Conservation (phyloP, 345 rosid genomes). For the Trapa incisa region DNA sequence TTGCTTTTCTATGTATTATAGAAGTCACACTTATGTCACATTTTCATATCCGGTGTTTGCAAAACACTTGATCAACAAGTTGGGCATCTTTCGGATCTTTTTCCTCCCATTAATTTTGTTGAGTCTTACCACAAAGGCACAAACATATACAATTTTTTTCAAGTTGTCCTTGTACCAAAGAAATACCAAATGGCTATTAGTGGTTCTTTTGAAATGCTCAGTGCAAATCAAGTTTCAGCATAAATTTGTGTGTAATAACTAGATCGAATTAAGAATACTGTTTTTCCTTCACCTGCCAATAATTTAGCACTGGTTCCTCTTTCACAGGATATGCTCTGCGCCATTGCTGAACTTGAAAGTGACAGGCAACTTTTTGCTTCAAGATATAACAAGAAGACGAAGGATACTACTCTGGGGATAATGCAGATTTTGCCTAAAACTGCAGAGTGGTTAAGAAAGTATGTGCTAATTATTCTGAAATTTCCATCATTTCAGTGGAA, state of each 20-base stretch:
- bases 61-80: too few species aligned
- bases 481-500: not conserved
- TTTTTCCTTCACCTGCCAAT: not conserved
- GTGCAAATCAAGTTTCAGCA: not conserved
- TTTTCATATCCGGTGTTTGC: too few species aligned
- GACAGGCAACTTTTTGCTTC: constrained; percentile 63
- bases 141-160: not conserved
- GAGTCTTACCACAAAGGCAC: too few species aligned
- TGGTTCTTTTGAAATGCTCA: not conserved
- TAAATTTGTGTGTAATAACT: not conserved
- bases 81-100: too few species aligned
- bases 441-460: constrained; percentile 68
- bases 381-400: constrained; percentile 51
- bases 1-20: too few species aligned
- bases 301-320: not conserved
- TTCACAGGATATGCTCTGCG: constrained; percentile 76
- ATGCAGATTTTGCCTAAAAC: constrained; percentile 68
- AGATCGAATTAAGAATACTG: not conserved
- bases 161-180: not conserved
- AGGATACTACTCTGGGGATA: constrained; percentile 58
- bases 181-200: not conserved
- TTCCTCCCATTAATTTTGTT: too few species aligned
- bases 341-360: constrained; percentile 87
- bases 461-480: constrained; percentile 3
- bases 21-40: too few species aligned